Base-by-base conservation (phyloP, 768 basidiomycete species). In the Hericium alpestre region DNA sequence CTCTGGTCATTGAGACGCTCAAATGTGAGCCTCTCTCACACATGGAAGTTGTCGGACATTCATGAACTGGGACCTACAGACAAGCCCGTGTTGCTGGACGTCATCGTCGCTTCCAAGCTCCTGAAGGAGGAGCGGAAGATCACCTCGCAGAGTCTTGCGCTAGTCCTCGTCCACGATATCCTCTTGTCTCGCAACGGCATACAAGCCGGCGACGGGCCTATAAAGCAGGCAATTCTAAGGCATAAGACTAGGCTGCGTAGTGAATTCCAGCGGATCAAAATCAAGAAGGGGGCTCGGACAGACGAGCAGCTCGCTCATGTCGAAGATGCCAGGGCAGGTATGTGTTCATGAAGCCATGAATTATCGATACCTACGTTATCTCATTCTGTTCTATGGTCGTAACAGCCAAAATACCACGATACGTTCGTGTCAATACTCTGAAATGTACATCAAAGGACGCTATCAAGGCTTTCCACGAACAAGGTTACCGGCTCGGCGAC, bases 121-220 rank as follows among this genome's bases (percentile, higher is more conserved):
- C 73, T 91, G 64, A 79, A 79, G 55, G 75, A 86, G 63, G 94
- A 95, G 71, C 80, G 79, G 65, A 88, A 86, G 64, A 76, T 95
- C 55, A 84, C 82, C 1, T 89, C 90, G 0, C 65, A 74, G 41
- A 88, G 84, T 64, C 78, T 97, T 49, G 84, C 87, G 2, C 77
- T 93, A 7, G 84, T 95, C 43, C 84, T 98, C 38, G 83, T 94
- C 1, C 95, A 99, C 63, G 96, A 99, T 70, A 71, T 94, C 8
- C 75, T 99, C 25, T 76, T 96, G 40, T 77, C 88, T 15, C 15
- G 23, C 20, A 74, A 80, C 18, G 90, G 93, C 10, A 92, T 99
- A 61, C 90, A 96, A 68, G 87, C 91, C 7, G 84, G 90, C 49
- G 87, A 95, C 67, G 92, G 94, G 22, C 89, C 90, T 3, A 74